Evolutionary conservation across 495 filamentous ascomycete genomes (phyloP), one percentile per base, ranked within the genome.

Genomic region (Annulohypoxylon stygium): DNA sequence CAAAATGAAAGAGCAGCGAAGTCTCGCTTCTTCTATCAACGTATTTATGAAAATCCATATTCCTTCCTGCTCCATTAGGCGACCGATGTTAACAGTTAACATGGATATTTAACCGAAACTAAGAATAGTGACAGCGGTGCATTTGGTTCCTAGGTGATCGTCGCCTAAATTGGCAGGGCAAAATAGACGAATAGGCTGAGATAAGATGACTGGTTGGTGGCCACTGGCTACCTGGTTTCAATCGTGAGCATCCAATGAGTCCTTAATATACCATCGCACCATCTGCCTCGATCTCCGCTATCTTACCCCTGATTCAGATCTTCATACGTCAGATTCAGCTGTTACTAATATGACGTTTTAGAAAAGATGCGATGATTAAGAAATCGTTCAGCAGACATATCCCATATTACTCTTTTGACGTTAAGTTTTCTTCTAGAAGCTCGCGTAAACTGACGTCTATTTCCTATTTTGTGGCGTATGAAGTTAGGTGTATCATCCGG

Each of bases 51-150:
- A 30, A 39, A 33, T 48, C 25, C 50, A 43, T 43, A 43, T n/a
- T 67, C 16, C 43, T 67, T 61, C 20, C 50, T 59, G 10, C 57
- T 37, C 50, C 51, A 59, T 73, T 64, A 43, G 69, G 58, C 51
- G 64, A 68, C 59, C 43, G 71, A 61, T 69, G 30, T 30, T 30
- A 30, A 30, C 30, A 30, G 55, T 34, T 5, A 66, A 26, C 57
- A 70, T 60, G 65, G 54, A 37, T 61, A 70, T 69, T 74, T 74
- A 69, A 57, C 66, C 71, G 66, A 60, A 10, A 12, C 33, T 66
- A 61, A 70, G 39, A 73, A 65, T 57, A 61, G 33, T 34, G 18
- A 41, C 39, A 65, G 37, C 67, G 25, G 60, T 55, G 61, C 48
- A 51, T 45, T 23, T 30, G 59, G 53, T 54, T 62, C 61, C 16